Evolutionary conservation across 2,329 filamentous ascomycete species (phyloP), one percentile per base, ranked within the genome.

Genomic region (Pseudonectria buxi): DNA sequence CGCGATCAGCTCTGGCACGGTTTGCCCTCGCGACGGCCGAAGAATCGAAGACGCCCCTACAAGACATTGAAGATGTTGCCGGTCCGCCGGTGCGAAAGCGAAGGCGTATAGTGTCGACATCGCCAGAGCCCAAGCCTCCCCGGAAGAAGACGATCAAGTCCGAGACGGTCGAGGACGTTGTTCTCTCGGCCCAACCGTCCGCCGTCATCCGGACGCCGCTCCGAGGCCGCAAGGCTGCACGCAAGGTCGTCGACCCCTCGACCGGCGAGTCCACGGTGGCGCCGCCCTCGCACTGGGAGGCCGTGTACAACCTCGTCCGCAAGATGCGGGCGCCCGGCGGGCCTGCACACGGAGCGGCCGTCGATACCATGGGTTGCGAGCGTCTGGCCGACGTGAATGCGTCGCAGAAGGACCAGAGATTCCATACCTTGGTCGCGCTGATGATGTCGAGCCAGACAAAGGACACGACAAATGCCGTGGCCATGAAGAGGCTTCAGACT

Each of bases 361-460:
- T 98, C 10, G 92, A 98, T 59, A 96, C 90, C 0, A 95, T 96
- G 89, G 92, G 92, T 10, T 98, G 92, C 62, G 88, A 88, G 61
- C 75, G 76, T 7, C 70, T 92, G 9, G 85, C 84, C 3, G 64
- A 71, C 31, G 57, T 63, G 12, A 59, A 50, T 2, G 69, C 72
- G 10, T 69, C 63, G 38, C 56, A 67, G 16, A 67, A 63, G 39
- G 74, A 76, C 54, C 78, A 79, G 56, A 76, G 89, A 6, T 89
- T 94, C 51, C 89, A 95, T 54, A 94, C 86, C 3, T 74, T 95
- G 22, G 72, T 94, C 26, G 78, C 88, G 11, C 69, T 95, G 43
- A 95, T 95, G 89, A 73, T 95, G 24, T 90, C 83, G 25, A 87
- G 82, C 32, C 89, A 95, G 66, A 95, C 89, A 9, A 94, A 94